Evolutionary conservation across 345 rosid species (phyloP).

Genomic region (Triadica sebifera): DNA sequence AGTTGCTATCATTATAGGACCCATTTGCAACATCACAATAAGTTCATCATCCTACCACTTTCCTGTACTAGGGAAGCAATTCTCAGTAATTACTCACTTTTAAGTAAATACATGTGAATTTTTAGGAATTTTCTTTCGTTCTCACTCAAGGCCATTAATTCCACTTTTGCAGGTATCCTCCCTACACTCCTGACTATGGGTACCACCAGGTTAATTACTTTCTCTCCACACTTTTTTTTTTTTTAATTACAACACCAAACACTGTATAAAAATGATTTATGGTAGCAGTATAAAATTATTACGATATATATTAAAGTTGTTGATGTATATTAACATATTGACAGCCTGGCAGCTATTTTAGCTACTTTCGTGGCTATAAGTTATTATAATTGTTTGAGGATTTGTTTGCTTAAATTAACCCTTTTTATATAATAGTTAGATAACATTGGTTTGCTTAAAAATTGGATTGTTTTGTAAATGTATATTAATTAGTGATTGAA

Average conservation of each 20-base stretch:
- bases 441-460: no score
- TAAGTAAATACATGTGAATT: neutral
- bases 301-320: no score
- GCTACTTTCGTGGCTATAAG: no score
- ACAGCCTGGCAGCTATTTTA: no score
- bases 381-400: no score
- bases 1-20: conserved; percentile 26
- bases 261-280: neutral
- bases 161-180: conserved; percentile 54
- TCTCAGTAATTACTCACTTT: neutral
- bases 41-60: conserved; percentile 2
- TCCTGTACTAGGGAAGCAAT: conserved; percentile 15
- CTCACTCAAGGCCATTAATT: conserved; percentile 23
- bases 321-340: no score
- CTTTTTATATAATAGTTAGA: no score
- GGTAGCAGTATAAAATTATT: no score
- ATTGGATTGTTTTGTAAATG: no score
- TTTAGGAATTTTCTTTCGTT: neutral
- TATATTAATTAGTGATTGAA: no score
- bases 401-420: no score
- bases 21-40: conserved; percentile 4
- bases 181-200: conserved; percentile 68
- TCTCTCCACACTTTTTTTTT: conserved; percentile 4
- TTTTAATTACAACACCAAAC: no score
- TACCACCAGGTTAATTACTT: conserved; percentile 58